Evolutionary conservation across 2,329 filamentous ascomycete species (phyloP), one percentile per base, ranked within the genome.

Genomic region (Hymenoscyphus fraxineus): DNA sequence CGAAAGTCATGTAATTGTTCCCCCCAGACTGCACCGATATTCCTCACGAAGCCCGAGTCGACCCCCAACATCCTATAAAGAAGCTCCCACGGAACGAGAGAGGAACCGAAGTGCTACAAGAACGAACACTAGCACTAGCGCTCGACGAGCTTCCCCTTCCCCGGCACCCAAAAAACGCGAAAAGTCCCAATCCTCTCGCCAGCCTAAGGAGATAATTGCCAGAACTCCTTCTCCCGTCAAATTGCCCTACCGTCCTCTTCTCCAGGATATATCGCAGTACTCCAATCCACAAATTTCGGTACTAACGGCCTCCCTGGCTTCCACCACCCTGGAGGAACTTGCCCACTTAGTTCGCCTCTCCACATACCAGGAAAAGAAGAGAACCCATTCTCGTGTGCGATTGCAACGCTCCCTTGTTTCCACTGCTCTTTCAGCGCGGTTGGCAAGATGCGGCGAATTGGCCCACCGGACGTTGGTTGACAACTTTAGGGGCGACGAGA

Each of bases 321-420:
- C 85, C 65, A 91, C 89, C 57, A 89, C 88, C 15, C 80, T 94
- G 66, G 87, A 91, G 73, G 90, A 93, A 77, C 84, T 94, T 69
- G 90, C 90, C 60, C 90, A 93, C 76, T 78, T 93, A 71, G 89
- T 92, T 69, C 87, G 90, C 66, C 80, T 93, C 67, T 90, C 90
- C 75, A 90, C 88, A 73, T 92, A 93, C 76, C 91, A 94, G 78
- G 88, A 92, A 81, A 89, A 89, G 81, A 90, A 91, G 81, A 86
- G 90, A 78, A 82, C 85, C 69, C 88, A 89, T 74, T 90, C 88
- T 57, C 84, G 91, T 70, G 81, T 90, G 69, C 88, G 90, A 64
- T 82, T 95, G 61, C 89, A 93, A 75, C 83, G 88, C 73, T 90
- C 85, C 73, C 80, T 93, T 66, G 85, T 93, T 61, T 90, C 89